Evolutionary conservation across 306 rosid species (phyloP).

Genomic region (Vigna reflexopilosa): DNA sequence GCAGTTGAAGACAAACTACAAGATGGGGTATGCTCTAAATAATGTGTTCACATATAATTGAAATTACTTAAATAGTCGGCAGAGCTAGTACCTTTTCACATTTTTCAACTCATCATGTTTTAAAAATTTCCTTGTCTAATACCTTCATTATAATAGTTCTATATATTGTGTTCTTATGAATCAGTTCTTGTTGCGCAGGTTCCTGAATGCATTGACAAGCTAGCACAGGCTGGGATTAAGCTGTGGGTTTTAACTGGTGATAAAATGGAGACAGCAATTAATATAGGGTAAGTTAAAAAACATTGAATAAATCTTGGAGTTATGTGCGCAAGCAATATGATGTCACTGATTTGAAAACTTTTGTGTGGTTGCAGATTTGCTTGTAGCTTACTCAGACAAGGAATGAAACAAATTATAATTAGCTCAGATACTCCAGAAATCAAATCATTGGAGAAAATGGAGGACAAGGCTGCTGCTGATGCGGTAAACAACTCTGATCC

Average conservation of each 20-base stretch:
- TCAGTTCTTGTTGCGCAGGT: constrained; percentile 61
- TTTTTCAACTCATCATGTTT: not conserved
- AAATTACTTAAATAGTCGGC: not conserved
- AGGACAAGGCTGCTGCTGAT: constrained; percentile 68
- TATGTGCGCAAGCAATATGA: not conserved
- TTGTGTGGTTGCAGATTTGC: constrained; percentile 66
- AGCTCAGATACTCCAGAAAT: constrained; percentile 84
- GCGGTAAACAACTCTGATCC: constrained; percentile 54
- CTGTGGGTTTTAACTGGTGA: constrained; percentile 99
- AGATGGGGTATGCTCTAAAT: constrained; percentile 72
- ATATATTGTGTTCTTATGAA: constrained; percentile 38
- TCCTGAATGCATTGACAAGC: constrained; percentile 98
- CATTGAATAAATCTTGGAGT: constrained; percentile 30
- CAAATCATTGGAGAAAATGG: constrained; percentile 77
- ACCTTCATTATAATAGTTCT: constrained; percentile 5
- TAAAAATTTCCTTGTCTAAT: constrained; percentile 8
- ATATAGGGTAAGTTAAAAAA: constrained; percentile 72
- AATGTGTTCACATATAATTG: not conserved
- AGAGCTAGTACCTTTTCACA: constrained; percentile 25
- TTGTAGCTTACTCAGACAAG: constrained; percentile 97
- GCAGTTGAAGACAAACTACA: constrained; percentile 99
- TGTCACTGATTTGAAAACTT: constrained; percentile 22
- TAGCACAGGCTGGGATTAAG: constrained; percentile 99
- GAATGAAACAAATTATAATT: constrained; percentile 89
- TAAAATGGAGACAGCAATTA: constrained; percentile 99